phyloP scores from a whole-genome alignment of 1,284 basidiomycete genomes.

The Pseudozyma pruni region DNA sequence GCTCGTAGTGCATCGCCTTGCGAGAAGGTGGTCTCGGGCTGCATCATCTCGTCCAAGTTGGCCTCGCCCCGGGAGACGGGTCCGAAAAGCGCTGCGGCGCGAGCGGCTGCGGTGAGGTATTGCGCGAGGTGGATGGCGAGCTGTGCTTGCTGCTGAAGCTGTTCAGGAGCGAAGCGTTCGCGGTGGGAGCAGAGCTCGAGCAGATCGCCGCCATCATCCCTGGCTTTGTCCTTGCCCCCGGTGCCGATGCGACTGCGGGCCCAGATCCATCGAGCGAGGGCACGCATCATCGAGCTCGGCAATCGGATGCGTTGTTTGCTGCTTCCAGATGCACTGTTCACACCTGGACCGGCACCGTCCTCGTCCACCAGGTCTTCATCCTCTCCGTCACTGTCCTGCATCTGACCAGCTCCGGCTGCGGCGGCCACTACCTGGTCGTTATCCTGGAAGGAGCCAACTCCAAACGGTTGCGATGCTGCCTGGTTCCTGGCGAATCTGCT shows the following conservation, averaged over 20 bases:
- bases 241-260: constrained; percentile 30
- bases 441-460: constrained; percentile 37
- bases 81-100: constrained; percentile 20
- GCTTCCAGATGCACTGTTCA: not conserved
- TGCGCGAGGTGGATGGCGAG: constrained; percentile 37
- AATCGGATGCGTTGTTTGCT: constrained; percentile 15
- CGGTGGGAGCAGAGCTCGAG: constrained; percentile 41
- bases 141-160: constrained; percentile 34
- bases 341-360: not conserved
- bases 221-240: constrained; percentile 27
- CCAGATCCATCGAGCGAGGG: constrained; percentile 45
- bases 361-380: constrained; percentile 1
- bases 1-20: constrained; percentile 36
- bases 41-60: constrained; percentile 33
- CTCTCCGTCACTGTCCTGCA: constrained; percentile 16
- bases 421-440: constrained; percentile 36
- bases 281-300: constrained; percentile 43
- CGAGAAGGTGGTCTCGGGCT: constrained; percentile 30
- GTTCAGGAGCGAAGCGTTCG: constrained; percentile 29
- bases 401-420: constrained; percentile 15
- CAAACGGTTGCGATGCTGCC: constrained; percentile 18
- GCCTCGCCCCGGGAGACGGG: constrained; percentile 22
- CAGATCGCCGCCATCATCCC: constrained; percentile 25
- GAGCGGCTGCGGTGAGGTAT: constrained; percentile 34
- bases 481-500: constrained; percentile 10